A percentile compares a stretch with the other conserved stretches of the same genome.
Conservation (phyloP, 2,329 filamentous ascomycete genomes). For the Colletotrichum echinochloae region DNA sequence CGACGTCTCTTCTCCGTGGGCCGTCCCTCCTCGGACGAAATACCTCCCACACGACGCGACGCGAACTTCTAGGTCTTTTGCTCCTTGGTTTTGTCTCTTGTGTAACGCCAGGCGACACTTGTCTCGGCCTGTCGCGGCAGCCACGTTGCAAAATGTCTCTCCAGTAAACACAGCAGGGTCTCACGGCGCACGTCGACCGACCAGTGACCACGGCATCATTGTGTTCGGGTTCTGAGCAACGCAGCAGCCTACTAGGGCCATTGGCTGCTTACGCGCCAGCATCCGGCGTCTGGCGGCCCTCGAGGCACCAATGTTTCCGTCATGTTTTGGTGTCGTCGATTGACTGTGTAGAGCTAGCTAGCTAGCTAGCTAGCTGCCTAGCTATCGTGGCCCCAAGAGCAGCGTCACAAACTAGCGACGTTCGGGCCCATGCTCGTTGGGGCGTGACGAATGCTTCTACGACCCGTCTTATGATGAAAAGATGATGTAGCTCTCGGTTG, state of each 20-base stretch:
- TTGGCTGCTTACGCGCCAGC: constrained; percentile 3
- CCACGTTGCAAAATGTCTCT: constrained; percentile 4
- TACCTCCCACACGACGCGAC: neutral
- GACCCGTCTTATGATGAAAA: too few species aligned
- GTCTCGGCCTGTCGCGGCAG: neutral
- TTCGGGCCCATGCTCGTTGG: neutral
- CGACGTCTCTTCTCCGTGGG: neutral
- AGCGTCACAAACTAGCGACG: neutral
- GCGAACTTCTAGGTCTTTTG: neutral
- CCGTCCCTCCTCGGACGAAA: neutral
- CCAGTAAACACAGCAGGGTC: neutral
- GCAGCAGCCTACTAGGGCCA: neutral
- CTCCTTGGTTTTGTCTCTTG: neutral
- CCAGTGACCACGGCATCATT: neutral
- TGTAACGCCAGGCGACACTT: neutral
- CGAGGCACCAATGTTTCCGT: neutral
- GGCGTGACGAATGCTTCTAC: neutral
- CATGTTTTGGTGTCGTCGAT: neutral
- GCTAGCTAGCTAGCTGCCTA: too few species aligned
- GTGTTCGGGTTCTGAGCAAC: neutral
- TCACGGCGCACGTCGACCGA: neutral
- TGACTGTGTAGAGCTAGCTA: neutral
- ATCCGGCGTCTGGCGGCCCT: neutral
- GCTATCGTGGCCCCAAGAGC: neutral
- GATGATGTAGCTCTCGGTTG: neutral